These are phyloP conservation scores for Cryomyces minteri DNA, from an alignment of 495 filamentous ascomycete species.

Conservation along the genomic window DNA sequence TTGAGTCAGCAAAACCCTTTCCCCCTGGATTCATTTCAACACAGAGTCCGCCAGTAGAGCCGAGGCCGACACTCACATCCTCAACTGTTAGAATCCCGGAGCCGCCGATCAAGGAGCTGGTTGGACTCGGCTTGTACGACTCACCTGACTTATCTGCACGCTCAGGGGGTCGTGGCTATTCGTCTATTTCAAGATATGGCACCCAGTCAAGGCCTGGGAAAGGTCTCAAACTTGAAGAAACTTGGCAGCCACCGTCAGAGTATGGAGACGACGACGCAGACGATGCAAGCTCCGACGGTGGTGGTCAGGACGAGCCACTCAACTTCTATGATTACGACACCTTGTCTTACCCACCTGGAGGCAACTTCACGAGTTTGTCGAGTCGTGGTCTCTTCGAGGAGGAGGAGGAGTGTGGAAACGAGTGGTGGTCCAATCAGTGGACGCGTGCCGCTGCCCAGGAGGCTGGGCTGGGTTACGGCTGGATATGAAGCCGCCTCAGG, in stretches of 20 bases:
- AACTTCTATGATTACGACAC: too few relatives aligned
- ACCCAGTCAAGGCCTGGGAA: conserved; percentile 31
- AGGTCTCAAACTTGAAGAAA: conserved; percentile 68
- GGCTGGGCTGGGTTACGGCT: conserved; percentile 13
- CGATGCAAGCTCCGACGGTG: conserved; percentile 23
- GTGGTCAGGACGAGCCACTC: conserved; percentile 15
- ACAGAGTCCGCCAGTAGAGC: too few relatives aligned
- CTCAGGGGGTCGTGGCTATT: conserved; percentile 21
- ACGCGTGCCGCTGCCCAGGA: conserved; percentile 14
- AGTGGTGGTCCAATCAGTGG: conserved; percentile 14
- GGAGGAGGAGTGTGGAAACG: conserved; percentile 12
- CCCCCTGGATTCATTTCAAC: too few relatives aligned
- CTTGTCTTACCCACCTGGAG: too few relatives aligned
- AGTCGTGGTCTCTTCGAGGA: conserved; percentile 9
- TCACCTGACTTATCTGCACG: conserved; percentile 34
- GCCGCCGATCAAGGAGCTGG: conserved; percentile 34
- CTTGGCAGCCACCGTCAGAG: conserved; percentile 54
- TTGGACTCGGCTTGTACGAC: conserved; percentile 74
- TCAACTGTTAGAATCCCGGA: not conserved
- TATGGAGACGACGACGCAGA: conserved; percentile 34
- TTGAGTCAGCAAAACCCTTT: not conserved
- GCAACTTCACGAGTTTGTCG: too few relatives aligned
- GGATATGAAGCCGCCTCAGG: not conserved
- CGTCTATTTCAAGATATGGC: conserved; percentile 14
- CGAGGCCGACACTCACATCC: not conserved